Conservation (phyloP, 257 asterid genomes). For the Linderniella brevidens region DNA sequence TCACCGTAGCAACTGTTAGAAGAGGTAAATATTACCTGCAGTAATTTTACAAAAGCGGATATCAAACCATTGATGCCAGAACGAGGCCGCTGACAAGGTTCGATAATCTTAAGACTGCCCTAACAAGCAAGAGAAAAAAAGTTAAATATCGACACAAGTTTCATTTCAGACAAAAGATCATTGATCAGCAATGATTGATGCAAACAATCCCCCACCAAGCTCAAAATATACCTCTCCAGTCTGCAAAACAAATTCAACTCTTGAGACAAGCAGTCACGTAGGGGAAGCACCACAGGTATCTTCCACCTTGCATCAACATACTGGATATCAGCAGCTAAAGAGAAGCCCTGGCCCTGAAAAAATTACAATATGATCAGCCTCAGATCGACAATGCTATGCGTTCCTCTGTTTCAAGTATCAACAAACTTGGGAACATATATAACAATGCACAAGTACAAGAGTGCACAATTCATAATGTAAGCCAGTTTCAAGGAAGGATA, state of each 20-base stretch:
- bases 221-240: slow-evolving; percentile 48
- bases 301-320: slow-evolving; percentile 85
- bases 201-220: slow-evolving; percentile 9
- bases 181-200: slow-evolving; percentile 10
- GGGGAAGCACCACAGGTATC: slow-evolving; percentile 72
- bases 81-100: slow-evolving; percentile 28
- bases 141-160: slow-evolving; percentile 7
- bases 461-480: no score
- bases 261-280: slow-evolving; percentile 69
- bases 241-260: slow-evolving; percentile 68
- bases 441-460: no score
- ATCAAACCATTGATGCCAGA: slow-evolving; percentile 57
- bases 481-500: no score
- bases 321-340: slow-evolving; percentile 84
- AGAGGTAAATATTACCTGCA: slow-evolving; percentile 35
- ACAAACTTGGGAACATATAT: slow-evolving; percentile 1
- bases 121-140: slow-evolving; percentile 15
- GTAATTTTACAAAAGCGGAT: slow-evolving; percentile 65
- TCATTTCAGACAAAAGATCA: no score
- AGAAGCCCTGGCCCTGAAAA: slow-evolving; percentile 80
- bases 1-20: background rate
- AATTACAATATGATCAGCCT: slow-evolving; percentile 3
- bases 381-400: slow-evolving; percentile 4
- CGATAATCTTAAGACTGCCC: slow-evolving; percentile 62
- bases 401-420: slow-evolving; percentile 2